These are phyloP conservation scores for Lolium multiflorum DNA, from an alignment of 176 grass and related monocot genomes.

Conservation along the genomic window DNA sequence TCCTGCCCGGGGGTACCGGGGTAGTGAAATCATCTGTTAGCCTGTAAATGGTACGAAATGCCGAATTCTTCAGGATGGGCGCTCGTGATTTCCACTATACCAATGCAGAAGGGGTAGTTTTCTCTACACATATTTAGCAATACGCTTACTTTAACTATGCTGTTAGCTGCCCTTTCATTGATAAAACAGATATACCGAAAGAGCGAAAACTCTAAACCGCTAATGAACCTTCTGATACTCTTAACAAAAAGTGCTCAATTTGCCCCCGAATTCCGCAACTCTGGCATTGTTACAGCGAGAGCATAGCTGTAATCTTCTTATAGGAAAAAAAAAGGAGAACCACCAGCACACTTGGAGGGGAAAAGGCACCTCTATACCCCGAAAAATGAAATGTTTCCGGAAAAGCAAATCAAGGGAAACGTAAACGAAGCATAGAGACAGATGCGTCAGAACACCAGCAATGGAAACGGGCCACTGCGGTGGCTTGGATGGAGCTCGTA, in stretches of 20 bases:
- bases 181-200: neutral
- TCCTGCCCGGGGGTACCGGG: neutral
- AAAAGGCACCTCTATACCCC: neutral
- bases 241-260: neutral
- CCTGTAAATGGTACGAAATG: neutral
- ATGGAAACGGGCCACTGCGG: neutral
- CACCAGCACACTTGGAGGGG: neutral
- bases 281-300: neutral
- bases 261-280: conserved; percentile 23
- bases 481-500: conserved; percentile 44
- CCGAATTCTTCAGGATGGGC: conserved; percentile 4
- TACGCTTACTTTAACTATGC: neutral
- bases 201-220: neutral
- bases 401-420: neutral
- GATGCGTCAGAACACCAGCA: neutral
- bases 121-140: neutral
- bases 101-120: neutral
- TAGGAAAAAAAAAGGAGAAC: neutral
- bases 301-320: neutral
- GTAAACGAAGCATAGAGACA: conserved; percentile 22
- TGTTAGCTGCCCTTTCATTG: neutral
- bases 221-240: neutral
- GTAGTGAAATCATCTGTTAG: conserved; percentile 1
- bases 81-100: neutral
- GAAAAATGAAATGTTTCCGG: neutral